phyloP scores from a whole-genome alignment of 495 filamentous ascomycete genomes.

The Aspergillus biplanus region DNA sequence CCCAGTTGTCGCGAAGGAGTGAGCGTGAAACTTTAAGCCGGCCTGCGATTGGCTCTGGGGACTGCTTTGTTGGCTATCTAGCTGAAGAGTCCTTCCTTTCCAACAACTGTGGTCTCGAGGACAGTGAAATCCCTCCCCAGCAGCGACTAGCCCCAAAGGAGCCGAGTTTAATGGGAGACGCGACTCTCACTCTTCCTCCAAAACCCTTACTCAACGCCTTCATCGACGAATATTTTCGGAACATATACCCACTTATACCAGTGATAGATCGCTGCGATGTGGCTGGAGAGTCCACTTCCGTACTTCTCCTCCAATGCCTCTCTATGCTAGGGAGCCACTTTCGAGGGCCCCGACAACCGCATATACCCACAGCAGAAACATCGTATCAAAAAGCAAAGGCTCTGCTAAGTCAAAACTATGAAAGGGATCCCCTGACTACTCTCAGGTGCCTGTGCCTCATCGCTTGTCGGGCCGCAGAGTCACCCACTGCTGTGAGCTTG shows the following conservation, averaged over 20 bases:
- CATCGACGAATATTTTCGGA: not conserved
- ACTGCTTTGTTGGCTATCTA: not conserved
- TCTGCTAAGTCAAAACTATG: not conserved
- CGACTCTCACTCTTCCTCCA: not conserved
- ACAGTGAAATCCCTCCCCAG: not conserved
- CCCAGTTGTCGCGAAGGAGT: too few relatives aligned
- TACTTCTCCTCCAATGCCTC: not conserved
- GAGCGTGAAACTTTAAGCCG: not conserved
- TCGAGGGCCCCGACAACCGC: not conserved
- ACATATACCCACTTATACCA: not conserved
- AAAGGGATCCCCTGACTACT: not conserved
- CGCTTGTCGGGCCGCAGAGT: not conserved
- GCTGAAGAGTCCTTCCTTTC: not conserved
- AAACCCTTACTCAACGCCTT: not conserved
- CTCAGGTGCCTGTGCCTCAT: not conserved
- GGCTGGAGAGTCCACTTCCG: not conserved
- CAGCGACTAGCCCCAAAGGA: not conserved
- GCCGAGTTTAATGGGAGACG: too few relatives aligned
- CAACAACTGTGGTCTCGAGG: not conserved
- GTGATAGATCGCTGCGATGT: not conserved
- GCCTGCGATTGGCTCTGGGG: not conserved
- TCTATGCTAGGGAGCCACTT: not conserved
- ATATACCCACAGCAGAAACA: not conserved
- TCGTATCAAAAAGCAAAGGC: not conserved
- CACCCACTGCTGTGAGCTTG: not conserved